A percentile compares a stretch with the other conserved stretches of the same genome.
These are phyloP conservation scores for Dryas drummondii DNA, from an alignment of 306 rosid genomes.

Conservation along the genomic window DNA sequence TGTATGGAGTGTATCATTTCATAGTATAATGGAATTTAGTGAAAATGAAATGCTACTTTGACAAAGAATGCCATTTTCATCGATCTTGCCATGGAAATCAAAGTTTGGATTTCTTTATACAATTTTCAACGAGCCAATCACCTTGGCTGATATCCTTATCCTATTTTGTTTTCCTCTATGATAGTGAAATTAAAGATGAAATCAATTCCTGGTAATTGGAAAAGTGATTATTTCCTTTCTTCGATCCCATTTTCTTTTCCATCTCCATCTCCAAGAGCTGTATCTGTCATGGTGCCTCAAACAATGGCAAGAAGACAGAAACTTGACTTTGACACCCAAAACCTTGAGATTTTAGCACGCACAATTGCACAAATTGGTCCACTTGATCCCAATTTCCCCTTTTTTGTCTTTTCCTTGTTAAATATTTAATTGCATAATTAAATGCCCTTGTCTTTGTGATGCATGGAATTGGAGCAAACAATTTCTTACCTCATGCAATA, in stretches of 20 bases:
- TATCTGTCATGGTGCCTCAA: slow-evolving; percentile 9
- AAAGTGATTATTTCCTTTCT: neutral
- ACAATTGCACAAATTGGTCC: slow-evolving; percentile 27
- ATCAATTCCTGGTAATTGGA: slow-evolving; percentile 19
- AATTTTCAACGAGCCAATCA: too few relatives aligned
- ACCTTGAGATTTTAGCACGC: slow-evolving; percentile 5
- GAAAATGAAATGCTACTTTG: too few relatives aligned
- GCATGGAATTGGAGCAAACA: neutral
- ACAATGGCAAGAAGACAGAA: slow-evolving; percentile 19
- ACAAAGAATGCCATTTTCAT: too few relatives aligned
- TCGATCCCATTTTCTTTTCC: slow-evolving; percentile 22
- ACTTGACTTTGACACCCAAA: slow-evolving; percentile 1
- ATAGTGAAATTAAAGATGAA: slow-evolving; percentile 6
- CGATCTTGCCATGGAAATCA: too few relatives aligned
- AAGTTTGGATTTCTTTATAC: too few relatives aligned
- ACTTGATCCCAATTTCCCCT: neutral
- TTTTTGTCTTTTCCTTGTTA: too few relatives aligned
- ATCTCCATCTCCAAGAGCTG: slow-evolving; percentile 37
- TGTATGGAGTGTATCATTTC: too few relatives aligned
- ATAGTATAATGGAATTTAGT: too few relatives aligned
- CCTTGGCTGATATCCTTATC: neutral
- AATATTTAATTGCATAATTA: too few relatives aligned
- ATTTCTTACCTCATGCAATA: too few relatives aligned
- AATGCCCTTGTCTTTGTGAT: too few relatives aligned
- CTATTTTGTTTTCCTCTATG: slow-evolving; percentile 17